phyloP scores from a whole-genome alignment of 495 filamentous ascomycete genomes.

The Cercophora newfieldiana region DNA sequence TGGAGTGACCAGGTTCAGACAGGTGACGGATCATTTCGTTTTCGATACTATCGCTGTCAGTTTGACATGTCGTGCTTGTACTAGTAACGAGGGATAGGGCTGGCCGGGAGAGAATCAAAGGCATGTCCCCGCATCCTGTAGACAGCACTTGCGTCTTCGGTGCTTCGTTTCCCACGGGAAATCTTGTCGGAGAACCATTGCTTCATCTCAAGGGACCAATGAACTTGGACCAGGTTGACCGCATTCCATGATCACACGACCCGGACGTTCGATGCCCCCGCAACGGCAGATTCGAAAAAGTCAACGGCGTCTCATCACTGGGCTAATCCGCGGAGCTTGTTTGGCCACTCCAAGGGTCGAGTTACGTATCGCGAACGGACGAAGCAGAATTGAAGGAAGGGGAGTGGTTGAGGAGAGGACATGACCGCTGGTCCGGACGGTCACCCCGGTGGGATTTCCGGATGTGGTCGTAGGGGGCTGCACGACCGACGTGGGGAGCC shows the following conservation, averaged over 20 bases:
- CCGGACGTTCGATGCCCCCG: neutral
- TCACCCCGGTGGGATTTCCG: neutral
- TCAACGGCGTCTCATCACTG: neutral
- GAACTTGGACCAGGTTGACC: neutral
- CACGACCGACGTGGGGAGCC: conserved; percentile 8
- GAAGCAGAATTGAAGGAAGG: neutral
- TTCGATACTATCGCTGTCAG: too few species aligned
- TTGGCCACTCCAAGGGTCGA: neutral
- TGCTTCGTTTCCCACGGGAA: neutral
- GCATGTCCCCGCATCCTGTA: neutral
- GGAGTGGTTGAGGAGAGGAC: neutral
- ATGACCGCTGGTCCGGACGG: neutral
- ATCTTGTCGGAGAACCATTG: neutral
- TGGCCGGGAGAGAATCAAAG: neutral
- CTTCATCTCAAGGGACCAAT: neutral
- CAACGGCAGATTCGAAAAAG: conserved; percentile 20
- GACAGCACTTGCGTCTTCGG: neutral
- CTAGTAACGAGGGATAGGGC: neutral
- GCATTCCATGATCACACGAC: neutral
- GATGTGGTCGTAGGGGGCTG: neutral
- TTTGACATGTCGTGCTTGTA: neutral
- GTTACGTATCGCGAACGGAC: conserved; percentile 11
- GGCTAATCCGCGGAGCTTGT: neutral
- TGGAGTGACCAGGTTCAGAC: neutral
- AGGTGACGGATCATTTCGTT: neutral